Base-by-base conservation (phyloP, 768 basidiomycete genomes). In the Galerina marginata region DNA sequence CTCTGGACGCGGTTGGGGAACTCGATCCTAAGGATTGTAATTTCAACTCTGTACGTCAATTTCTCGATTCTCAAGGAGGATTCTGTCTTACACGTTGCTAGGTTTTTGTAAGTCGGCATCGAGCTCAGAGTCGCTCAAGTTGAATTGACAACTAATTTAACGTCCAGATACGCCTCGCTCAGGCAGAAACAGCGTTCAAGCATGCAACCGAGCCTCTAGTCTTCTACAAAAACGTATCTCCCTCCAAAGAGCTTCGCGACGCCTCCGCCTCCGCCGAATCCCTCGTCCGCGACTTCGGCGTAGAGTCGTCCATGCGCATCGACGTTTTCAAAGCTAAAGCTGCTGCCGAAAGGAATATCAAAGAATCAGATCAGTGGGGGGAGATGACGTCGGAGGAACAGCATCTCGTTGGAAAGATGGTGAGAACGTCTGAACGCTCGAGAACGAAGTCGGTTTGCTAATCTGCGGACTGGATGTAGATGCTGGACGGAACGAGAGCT, bases 171-270 rank as follows among this genome's bases (percentile, higher is more conserved):
- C 75, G 81, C 11, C 83, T 93, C 15, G 83, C 87, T 1, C 66
- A 79, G 23, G 83, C 81, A 11, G 89, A 92, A 50, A 82, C 87
- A 16, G 70, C 78, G 10, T 75, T 87, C 25, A 82, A 86, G 43
- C 60, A 70, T 7, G 70, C 76, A 38, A 73, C 78, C 3, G 89
- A 90, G 60, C 88, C 88, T 0, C 79, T 92, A n/a, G 74, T 79
- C 0, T 95, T 96, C 75, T 91, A 93, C 68, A 89, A 93, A 71
- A 91, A 93, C 65, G 92, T 95, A 33, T 90, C 91, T 26, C 77
- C 86, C 1, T 77, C 80, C 57, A 88, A 92, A 71, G 85, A 82
- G 45, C 81, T 95, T 11, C 85, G 93, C 1, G 93, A 95, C 69
- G 90, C 92, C 1, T 88, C 91, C 6, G 91, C 86, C 56, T 82